Percentiles rank a stretch among this genome's conserved stretches.
These are phyloP conservation scores for Sugiyamaella sp. DNA, from an alignment of 1,139 yeast genomes.

Conservation along the genomic window DNA sequence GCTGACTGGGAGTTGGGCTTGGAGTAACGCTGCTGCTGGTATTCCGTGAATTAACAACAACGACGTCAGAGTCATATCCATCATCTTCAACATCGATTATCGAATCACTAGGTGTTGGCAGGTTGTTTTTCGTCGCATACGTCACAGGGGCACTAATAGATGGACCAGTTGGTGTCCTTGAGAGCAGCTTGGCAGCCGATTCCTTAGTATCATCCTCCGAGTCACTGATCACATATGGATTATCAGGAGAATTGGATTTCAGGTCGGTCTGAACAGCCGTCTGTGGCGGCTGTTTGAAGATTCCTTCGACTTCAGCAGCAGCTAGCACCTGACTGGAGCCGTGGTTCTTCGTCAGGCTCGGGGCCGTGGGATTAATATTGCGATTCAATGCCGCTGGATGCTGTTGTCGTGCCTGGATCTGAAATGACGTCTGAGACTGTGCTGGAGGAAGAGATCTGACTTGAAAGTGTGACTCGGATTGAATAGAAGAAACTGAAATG, in stretches of 20 bases:
- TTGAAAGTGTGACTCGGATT: conserved; percentile 22
- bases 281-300: conserved; percentile 1
- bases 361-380: not conserved
- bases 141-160: not conserved
- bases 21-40: not conserved
- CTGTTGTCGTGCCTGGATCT: not conserved
- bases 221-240: conserved; percentile 15
- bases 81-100: not conserved
- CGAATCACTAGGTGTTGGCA: not conserved
- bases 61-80: conserved; percentile 13
- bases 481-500: conserved; percentile 27
- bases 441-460: conserved; percentile 8
- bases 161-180: not conserved
- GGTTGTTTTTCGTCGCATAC: not conserved
- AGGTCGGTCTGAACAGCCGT: not conserved
- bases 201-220: conserved; percentile 10
- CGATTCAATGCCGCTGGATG: not conserved
- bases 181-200: too few relatives aligned
- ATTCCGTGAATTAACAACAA: not conserved
- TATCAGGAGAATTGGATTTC: conserved; percentile 11
- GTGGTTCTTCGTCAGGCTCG: not conserved
- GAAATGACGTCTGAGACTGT: not conserved
- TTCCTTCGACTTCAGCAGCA: conserved; percentile 16
- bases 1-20: conserved; percentile 5
- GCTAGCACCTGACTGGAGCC: conserved; percentile 12